A percentile compares a stretch with the other conserved stretches of the same genome.
Evolutionary conservation across 2,329 filamentous ascomycete genomes (phyloP).

Genomic region (Colletotrichum musicola): DNA sequence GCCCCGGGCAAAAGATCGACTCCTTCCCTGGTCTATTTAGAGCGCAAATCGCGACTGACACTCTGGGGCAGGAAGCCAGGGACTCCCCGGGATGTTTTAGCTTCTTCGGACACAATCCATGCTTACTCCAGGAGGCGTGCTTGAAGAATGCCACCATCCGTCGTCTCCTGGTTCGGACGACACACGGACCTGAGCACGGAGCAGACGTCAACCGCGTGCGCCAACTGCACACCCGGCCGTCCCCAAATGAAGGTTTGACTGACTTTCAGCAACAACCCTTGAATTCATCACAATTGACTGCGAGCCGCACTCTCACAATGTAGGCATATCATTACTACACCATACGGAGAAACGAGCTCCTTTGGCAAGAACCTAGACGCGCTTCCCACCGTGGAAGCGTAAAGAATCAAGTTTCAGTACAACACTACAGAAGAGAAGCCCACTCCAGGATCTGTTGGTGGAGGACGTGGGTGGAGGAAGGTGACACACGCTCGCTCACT

Average conservation of each 20-base stretch:
- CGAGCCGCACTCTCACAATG: conserved; percentile 1
- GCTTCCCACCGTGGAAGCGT: background rate
- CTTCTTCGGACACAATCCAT: conserved; percentile 31
- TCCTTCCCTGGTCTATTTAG: conserved; percentile 31
- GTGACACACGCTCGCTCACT: conserved; percentile 32
- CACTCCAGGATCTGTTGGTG: conserved; percentile 16
- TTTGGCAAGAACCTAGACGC: conserved; percentile 6
- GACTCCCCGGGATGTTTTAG: conserved; percentile 37
- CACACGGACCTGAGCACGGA: conserved; percentile 26
- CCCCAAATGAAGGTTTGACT: background rate
- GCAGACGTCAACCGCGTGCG: conserved; percentile 15
- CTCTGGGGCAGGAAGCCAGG: conserved; percentile 32
- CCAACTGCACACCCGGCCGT: background rate
- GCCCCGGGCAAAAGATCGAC: conserved; percentile 29
- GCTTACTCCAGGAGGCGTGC: conserved; percentile 17
- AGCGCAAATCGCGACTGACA: conserved; percentile 37
- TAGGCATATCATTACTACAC: background rate
- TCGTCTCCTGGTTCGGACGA: conserved; percentile 33
- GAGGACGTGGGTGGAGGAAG: conserved; percentile 25
- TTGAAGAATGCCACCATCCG: conserved; percentile 34
- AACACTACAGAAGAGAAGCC: conserved; percentile 2
- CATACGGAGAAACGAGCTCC: background rate
- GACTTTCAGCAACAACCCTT: background rate
- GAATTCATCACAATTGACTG: background rate
- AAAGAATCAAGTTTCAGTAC: conserved; percentile 23